Conservation (phyloP, 441 rosid genomes). For the Adansonia grandidieri region DNA sequence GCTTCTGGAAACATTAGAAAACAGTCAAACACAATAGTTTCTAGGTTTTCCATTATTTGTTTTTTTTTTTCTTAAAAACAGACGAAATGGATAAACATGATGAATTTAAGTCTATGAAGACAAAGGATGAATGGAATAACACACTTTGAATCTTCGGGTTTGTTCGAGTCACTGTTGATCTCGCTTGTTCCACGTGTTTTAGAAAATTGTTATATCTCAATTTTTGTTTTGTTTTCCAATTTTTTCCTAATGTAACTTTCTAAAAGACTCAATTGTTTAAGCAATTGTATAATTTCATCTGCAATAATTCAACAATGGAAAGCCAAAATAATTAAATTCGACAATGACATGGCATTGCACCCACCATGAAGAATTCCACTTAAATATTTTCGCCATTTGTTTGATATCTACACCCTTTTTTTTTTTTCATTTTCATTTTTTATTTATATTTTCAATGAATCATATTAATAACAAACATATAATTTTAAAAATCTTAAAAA, state of each 20-base stretch:
- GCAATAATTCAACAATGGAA: conserved; percentile 7
- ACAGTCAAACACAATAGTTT: not conserved
- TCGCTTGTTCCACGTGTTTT: conserved; percentile 4
- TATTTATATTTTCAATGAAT: not conserved
- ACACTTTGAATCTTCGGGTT: not conserved
- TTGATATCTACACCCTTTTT: not conserved
- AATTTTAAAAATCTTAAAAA: too few species aligned
- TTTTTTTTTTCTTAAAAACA: not conserved
- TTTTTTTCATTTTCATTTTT: not conserved
- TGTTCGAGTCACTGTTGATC: not conserved
- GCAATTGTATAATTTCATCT: not conserved
- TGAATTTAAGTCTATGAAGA: conserved; percentile 10
- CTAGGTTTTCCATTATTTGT: not conserved
- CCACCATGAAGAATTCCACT: conserved; percentile 6
- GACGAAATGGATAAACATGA: conserved; percentile 18
- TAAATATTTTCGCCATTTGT: not conserved
- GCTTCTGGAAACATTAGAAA: not conserved
- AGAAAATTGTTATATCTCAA: not conserved
- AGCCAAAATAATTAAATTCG: not conserved
- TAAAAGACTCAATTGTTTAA: not conserved
- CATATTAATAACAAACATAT: too few species aligned
- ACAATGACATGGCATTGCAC: conserved; percentile 4
- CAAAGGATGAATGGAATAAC: not conserved
- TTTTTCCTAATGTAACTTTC: not conserved
- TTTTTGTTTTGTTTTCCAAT: not conserved